These are phyloP conservation scores for Puccinia triticina DNA, from an alignment of 1,284 basidiomycete genomes.

Conservation along the genomic window DNA sequence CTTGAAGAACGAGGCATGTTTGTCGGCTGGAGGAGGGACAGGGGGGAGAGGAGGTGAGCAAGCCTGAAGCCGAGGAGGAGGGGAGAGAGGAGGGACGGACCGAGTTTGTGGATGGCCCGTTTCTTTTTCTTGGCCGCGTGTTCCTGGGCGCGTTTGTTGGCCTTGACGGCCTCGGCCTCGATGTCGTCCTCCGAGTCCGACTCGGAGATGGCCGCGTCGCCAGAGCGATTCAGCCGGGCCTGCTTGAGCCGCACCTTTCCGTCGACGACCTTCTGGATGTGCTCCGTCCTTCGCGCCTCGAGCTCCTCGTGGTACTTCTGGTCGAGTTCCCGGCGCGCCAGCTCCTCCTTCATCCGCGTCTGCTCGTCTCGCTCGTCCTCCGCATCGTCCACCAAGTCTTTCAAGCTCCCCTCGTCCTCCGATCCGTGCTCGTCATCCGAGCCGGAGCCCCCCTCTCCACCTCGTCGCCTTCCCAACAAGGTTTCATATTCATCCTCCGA, in stretches of 20 bases:
- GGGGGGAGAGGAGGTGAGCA: too few relatives aligned
- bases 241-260: slow-evolving; percentile 37
- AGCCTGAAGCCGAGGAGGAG: not conserved
- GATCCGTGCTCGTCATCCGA: slow-evolving; percentile 23
- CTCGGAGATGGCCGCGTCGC: slow-evolving; percentile 35
- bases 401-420: slow-evolving; percentile 14
- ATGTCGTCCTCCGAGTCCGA: slow-evolving; percentile 50
- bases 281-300: not conserved
- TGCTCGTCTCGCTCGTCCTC: slow-evolving; percentile 44
- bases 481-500: slow-evolving; percentile 42
- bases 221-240: slow-evolving; percentile 15
- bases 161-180: slow-evolving; percentile 23
- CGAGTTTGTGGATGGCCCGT: slow-evolving; percentile 33
- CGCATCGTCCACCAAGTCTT: slow-evolving; percentile 43
- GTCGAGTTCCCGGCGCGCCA: slow-evolving; percentile 12
- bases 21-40: slow-evolving; percentile 18
- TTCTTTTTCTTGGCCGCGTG: slow-evolving; percentile 41
- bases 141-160: slow-evolving; percentile 29
- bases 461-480: not conserved
- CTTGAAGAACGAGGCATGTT: slow-evolving; percentile 47
- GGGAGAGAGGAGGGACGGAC: slow-evolving; percentile 11
- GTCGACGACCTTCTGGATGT: slow-evolving; percentile 25
- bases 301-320: slow-evolving; percentile 16
- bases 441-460: not conserved
- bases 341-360: slow-evolving; percentile 13